These are phyloP conservation scores for Angomonas ambiguus DNA, from an alignment of 208 protist species.

Conservation along the genomic window DNA sequence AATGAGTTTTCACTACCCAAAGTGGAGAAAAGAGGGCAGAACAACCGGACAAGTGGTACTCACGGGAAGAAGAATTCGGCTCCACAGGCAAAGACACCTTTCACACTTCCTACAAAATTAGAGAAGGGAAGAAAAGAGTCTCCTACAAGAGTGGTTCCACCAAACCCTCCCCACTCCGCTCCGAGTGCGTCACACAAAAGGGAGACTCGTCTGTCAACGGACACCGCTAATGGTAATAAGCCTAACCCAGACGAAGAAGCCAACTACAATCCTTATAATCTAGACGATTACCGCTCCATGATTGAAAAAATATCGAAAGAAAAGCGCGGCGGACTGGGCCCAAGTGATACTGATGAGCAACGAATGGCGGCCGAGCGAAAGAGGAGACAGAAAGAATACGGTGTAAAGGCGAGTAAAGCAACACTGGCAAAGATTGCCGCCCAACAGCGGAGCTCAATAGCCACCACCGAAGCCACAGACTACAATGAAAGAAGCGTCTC, in stretches of 20 bases:
- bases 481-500: background rate
- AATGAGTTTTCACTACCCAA: too few species aligned
- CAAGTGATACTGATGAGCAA: constrained; percentile 77
- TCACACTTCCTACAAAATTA: too few species aligned
- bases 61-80: too few species aligned
- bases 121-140: too few species aligned
- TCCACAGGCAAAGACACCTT: too few species aligned
- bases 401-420: constrained; percentile 25
- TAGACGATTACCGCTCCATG: constrained; percentile 67
- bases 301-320: constrained; percentile 40
- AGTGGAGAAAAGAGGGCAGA: too few species aligned
- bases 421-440: constrained; percentile 16
- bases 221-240: background rate
- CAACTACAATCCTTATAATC: constrained; percentile 55
- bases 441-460: background rate
- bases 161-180: background rate
- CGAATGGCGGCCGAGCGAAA: constrained; percentile 42
- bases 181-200: background rate
- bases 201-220: background rate
- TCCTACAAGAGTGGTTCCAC: background rate
- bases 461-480: background rate
- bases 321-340: constrained; percentile 54
- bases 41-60: too few species aligned
- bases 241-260: background rate
- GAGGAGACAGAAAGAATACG: constrained; percentile 54